Percentiles rank a stretch among this genome's conserved stretches.
These are phyloP conservation scores for Malus hybrid DNA, from an alignment of 331 rosid genomes.

Conservation along the genomic window DNA sequence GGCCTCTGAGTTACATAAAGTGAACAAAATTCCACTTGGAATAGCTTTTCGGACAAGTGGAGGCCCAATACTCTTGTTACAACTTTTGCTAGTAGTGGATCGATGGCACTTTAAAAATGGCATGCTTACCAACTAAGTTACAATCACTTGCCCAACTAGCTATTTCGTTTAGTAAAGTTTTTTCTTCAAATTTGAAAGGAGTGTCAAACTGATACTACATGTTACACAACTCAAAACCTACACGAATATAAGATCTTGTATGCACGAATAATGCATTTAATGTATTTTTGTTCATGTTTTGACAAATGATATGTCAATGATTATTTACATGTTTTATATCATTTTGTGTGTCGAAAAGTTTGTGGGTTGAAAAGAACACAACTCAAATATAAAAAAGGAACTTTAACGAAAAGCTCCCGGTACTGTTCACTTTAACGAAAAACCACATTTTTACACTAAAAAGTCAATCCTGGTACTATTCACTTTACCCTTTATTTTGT, in stretches of 20 bases:
- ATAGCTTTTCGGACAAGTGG: neutral
- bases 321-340: neutral
- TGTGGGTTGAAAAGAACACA: neutral
- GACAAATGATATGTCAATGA: neutral
- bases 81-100: neutral
- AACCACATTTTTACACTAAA: no score
- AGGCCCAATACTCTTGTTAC: neutral
- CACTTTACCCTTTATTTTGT: no score
- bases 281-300: neutral
- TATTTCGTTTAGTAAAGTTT: no score
- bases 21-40: no score
- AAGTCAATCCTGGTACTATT: no score
- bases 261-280: neutral
- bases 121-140: no score
- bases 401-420: no score
- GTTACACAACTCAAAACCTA: neutral
- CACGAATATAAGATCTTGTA: neutral
- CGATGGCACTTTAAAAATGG: neutral
- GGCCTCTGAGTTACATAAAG: neutral
- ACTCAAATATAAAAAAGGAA: no score
- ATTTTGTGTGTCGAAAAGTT: neutral
- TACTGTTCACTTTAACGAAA: no score
- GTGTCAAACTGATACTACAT: neutral
- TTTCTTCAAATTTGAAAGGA: neutral
- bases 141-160: neutral